Base-by-base conservation (phyloP, 1,284 basidiomycete genomes). In the Marasmius sp. region DNA sequence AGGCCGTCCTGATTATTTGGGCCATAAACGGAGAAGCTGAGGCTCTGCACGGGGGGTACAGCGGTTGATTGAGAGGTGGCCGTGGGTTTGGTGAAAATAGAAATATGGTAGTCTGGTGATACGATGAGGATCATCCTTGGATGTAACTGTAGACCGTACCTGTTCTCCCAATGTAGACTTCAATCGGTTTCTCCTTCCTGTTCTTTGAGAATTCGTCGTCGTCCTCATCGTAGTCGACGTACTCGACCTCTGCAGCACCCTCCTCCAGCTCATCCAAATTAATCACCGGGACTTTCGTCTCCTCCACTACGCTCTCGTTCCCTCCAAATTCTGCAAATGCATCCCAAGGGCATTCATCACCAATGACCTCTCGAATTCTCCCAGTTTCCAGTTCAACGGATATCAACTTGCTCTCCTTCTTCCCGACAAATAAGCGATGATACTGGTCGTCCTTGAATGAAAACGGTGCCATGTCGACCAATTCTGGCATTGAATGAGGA, bases 401-500 rank as follows among this genome's bases (percentile, higher is more conserved):
- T 39, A 97, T 75, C 33, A 96, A 73, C 0, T 88, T 91, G 0
- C 92, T 94, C 72, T 93, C 89, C 75, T 95, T 95, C 71, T 85
- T 85, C 3, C 94, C 94, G 1, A 94, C 87, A 72, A 96, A 96
- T 14, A 93, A 81, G 48, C 90, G 83, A 11, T 77, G 75, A 66
- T 87, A 82, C 2, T 88, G 84, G 57, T 88, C 87, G 11, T 85
- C 85, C 14, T 85, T 77, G 62, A 94, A 91, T 45, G 83, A 89
- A 71, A 94, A 95, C 0, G 94, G 94, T 1, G 92, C 93, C 74
- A 93, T 80, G 65, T 94, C 90, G 64, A 96, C 93, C 39, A 97
- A 83, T 72, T 97, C 91, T 0, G 91, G 79, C 84, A 97, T 89
- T 36, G 92, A 87, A 64, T 95, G 85, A 0, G 93, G 92, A 61